Percentiles rank a stretch among this genome's conserved stretches.
phyloP scores from a whole-genome alignment of 2,329 filamentous ascomycete genomes.

The Monosporascus sp. region DNA sequence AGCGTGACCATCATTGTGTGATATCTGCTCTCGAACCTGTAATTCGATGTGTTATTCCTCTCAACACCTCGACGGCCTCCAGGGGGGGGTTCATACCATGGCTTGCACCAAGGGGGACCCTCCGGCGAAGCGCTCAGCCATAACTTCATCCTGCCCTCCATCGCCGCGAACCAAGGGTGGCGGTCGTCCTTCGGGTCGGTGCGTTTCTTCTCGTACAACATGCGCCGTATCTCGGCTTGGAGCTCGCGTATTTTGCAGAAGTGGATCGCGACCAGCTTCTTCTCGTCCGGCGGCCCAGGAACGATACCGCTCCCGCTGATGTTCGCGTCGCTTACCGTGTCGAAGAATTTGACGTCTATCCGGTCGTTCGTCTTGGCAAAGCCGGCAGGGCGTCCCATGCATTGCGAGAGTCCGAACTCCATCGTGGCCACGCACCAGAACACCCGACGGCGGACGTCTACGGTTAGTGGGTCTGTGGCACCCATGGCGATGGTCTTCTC shows the following conservation, averaged over 20 bases:
- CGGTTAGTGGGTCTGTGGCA: slow-evolving; percentile 63
- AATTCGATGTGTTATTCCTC: slow-evolving; percentile 11
- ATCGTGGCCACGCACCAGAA: slow-evolving; percentile 86
- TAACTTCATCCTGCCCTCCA: slow-evolving; percentile 71
- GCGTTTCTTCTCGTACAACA: slow-evolving; percentile 80
- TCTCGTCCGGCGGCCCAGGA: slow-evolving; percentile 66
- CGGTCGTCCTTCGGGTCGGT: slow-evolving; percentile 70
- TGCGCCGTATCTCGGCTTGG: slow-evolving; percentile 82
- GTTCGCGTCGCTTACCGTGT: slow-evolving; percentile 73
- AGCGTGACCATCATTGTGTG: slow-evolving; percentile 87
- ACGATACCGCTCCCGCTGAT: slow-evolving; percentile 75
- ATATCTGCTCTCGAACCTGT: slow-evolving; percentile 62
- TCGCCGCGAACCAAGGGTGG: slow-evolving; percentile 81
- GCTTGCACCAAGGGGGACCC: slow-evolving; percentile 65
- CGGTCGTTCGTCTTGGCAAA: slow-evolving; percentile 79
- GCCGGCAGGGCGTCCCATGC: slow-evolving; percentile 79
- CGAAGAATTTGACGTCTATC: slow-evolving; percentile 81
- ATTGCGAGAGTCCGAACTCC: slow-evolving; percentile 84
- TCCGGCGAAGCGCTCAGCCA: slow-evolving; percentile 78
- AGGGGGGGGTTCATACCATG: slow-evolving; percentile 54
- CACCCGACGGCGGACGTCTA: slow-evolving; percentile 85
- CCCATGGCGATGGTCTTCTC: slow-evolving; percentile 78
- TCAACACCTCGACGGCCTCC: no score
- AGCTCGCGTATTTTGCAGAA: slow-evolving; percentile 87
- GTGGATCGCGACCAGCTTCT: slow-evolving; percentile 86